phyloP scores from a whole-genome alignment of 108 stramenopile genomes.

The Cyclotella sp. region DNA sequence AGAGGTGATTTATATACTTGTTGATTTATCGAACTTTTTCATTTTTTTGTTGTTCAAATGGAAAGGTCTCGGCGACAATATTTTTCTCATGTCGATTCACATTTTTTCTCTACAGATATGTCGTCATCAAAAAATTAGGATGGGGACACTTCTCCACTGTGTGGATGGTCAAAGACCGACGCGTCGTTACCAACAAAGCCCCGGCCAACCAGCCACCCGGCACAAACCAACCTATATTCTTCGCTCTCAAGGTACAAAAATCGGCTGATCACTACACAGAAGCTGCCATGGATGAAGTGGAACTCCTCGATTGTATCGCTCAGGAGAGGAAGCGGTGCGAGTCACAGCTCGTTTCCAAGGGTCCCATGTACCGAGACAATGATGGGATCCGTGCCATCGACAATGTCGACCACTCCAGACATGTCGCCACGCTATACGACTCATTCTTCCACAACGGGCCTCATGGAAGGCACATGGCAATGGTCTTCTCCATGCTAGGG shows the following conservation, averaged over 20 bases:
- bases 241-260: conserved; percentile 97
- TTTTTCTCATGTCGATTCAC: background rate
- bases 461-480: conserved; percentile 96
- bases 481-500: conserved; percentile 98
- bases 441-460: conserved; percentile 96
- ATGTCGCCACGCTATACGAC: conserved; percentile 91
- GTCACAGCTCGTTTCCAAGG: conserved; percentile 43
- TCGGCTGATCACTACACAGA: conserved; percentile 97
- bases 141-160: conserved; percentile 99
- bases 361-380: conserved; percentile 49
- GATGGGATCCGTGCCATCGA: conserved; percentile 56
- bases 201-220: conserved; percentile 2
- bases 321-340: conserved; percentile 72
- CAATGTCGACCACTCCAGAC: conserved; percentile 72
- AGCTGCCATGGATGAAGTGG: conserved; percentile 98
- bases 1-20: conserved; percentile 63
- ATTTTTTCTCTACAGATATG: conserved; percentile 67
- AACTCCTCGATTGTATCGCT: conserved; percentile 88
- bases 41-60: background rate
- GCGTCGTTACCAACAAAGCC: conserved; percentile 43
- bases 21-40: no score
- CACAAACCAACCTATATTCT: conserved; percentile 56
- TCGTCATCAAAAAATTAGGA: conserved; percentile 96
- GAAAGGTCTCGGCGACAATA: background rate
- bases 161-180: conserved; percentile 91